phyloP scores from a whole-genome alignment of 2,329 filamentous ascomycete species.

The Fusarium longipes region DNA sequence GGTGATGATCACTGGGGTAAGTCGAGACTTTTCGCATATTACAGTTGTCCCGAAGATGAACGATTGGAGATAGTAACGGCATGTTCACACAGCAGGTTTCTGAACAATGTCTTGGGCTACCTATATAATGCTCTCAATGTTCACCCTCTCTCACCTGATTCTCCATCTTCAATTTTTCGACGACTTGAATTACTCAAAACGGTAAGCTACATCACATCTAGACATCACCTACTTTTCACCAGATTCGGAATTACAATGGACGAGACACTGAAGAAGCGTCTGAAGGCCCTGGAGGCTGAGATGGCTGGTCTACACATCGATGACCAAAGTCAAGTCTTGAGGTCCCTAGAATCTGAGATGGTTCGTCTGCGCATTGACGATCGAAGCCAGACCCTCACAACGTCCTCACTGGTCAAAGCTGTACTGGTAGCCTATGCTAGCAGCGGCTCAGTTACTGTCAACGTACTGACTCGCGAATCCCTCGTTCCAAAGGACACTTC shows the following conservation, averaged over 20 bases:
- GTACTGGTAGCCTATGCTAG: background rate
- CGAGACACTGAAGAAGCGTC: no score
- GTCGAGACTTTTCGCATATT: background rate
- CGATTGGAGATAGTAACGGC: background rate
- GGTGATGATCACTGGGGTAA: background rate
- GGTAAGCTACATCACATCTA: background rate
- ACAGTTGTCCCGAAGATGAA: background rate
- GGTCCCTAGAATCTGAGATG: background rate
- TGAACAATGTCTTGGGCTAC: no score
- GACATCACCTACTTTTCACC: background rate
- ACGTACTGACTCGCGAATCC: background rate
- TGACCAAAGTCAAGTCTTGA: background rate
- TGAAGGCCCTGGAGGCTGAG: background rate
- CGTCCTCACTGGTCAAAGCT: background rate
- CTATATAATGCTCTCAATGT: no score
- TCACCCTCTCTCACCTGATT: no score
- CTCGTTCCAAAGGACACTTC: no score
- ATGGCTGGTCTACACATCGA: background rate
- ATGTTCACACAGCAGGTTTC: background rate
- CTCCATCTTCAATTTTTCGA: accelerated
- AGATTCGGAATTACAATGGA: background rate
- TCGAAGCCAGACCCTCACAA: background rate
- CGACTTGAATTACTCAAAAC: accelerated
- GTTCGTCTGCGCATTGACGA: background rate
- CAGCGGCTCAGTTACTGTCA: background rate